phyloP scores from a whole-genome alignment of 306 rosid species.

The Potentilla sterilis region DNA sequence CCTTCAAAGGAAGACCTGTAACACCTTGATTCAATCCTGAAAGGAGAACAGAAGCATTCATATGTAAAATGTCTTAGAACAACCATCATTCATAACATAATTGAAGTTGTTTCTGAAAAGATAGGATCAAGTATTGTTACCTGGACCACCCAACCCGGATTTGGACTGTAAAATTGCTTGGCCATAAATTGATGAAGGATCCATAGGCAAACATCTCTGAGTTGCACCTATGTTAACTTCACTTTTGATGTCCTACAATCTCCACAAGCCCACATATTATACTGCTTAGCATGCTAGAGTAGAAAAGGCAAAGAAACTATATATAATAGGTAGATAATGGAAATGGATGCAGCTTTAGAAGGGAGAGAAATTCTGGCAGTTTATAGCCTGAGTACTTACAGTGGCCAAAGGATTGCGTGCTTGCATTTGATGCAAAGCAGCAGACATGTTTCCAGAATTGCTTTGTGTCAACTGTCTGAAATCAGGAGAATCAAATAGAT shows the following conservation, averaged over 20 bases:
- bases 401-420: constrained; percentile 62
- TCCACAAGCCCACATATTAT: constrained; percentile 30
- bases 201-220: constrained; percentile 83
- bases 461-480: constrained; percentile 89
- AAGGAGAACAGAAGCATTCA: constrained; percentile 25
- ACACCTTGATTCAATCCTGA: constrained; percentile 78
- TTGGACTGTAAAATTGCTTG: constrained; percentile 82
- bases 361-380: background rate
- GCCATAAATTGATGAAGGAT: constrained; percentile 81
- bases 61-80: background rate
- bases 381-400: constrained; percentile 40
- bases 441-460: constrained; percentile 70
- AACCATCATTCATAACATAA: background rate
- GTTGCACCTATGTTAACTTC: constrained; percentile 63
- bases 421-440: constrained; percentile 86
- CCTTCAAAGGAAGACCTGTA: constrained; percentile 79
- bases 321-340: constrained; percentile 4
- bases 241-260: constrained; percentile 61
- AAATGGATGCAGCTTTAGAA: background rate
- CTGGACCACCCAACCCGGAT: constrained; percentile 81
- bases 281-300: constrained; percentile 30
- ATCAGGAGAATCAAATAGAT: constrained; percentile 25
- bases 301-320: constrained; percentile 21
- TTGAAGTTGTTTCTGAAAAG: background rate
- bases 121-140: constrained; percentile 30